Percentiles rank a stretch among this genome's conserved stretches.
Conservation (phyloP, 164 flowering plant species). For the Vitis cinerea region DNA sequence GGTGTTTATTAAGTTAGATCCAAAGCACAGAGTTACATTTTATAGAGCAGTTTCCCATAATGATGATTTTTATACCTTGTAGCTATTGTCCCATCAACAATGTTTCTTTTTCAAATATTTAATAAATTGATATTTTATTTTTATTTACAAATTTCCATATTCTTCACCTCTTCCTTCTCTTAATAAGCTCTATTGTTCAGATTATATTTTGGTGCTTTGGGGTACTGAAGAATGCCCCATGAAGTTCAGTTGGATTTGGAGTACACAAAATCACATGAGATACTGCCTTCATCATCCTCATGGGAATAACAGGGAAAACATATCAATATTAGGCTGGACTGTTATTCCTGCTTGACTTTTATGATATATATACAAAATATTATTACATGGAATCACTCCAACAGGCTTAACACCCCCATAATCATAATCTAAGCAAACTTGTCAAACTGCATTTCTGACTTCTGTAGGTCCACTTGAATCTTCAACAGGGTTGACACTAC, state of each 20-base stretch:
- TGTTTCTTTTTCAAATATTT: not conserved
- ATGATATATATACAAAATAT: no score
- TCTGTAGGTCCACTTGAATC: slow-evolving; percentile 27
- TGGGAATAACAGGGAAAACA: no score
- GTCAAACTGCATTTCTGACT: not conserved
- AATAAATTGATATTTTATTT: slow-evolving; percentile 2
- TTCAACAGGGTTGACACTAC: slow-evolving; percentile 30
- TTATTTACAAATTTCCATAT: not conserved
- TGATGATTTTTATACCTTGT: slow-evolving; percentile 6
- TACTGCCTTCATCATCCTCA: no score
- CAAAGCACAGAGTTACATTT: slow-evolving; percentile 16
- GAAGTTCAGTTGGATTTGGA: no score
- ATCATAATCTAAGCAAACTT: not conserved
- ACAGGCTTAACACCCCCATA: not conserved
- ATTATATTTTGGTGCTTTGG: not conserved
- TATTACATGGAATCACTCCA: no score
- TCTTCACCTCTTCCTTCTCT: not conserved
- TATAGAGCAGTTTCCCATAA: slow-evolving; percentile 5
- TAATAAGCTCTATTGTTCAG: not conserved
- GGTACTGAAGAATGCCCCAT: no score
- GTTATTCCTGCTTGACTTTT: no score
- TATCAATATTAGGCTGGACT: no score
- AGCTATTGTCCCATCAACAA: not conserved
- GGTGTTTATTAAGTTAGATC: slow-evolving; percentile 23
- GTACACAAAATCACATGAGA: no score